Percentiles rank a stretch among this genome's conserved stretches.
Evolutionary conservation across 208 protist species (phyloP).

Genomic region (Trypanosoma avium): DNA sequence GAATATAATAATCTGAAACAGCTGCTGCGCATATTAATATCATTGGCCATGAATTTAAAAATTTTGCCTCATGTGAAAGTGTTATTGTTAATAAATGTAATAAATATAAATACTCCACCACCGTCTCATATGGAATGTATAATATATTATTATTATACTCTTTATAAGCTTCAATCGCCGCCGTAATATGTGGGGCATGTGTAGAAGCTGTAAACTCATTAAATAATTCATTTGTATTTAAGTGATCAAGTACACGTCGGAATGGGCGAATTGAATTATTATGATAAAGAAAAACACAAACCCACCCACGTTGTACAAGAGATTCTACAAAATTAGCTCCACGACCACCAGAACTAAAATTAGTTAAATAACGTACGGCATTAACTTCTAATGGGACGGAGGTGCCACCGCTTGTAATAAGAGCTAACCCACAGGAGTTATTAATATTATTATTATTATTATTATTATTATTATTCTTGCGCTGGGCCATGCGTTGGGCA

Average conservation of each 20-base stretch:
- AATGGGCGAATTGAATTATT: slow-evolving; percentile 55
- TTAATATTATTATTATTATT: too few species aligned
- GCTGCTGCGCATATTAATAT: slow-evolving; percentile 79
- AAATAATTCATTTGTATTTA: slow-evolving; percentile 58
- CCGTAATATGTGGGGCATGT: background rate
- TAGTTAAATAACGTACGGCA: slow-evolving; percentile 80
- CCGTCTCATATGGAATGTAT: slow-evolving; percentile 65
- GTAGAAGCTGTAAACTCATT: slow-evolving; percentile 8
- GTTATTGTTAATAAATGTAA: slow-evolving; percentile 41
- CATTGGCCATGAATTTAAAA: slow-evolving; percentile 31
- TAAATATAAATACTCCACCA: slow-evolving; percentile 81
- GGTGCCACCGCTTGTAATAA: slow-evolving; percentile 83
- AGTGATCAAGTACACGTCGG: slow-evolving; percentile 43
- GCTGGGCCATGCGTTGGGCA: slow-evolving; percentile 18
- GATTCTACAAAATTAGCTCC: slow-evolving; percentile 68
- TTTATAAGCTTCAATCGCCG: slow-evolving; percentile 26
- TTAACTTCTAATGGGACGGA: slow-evolving; percentile 79
- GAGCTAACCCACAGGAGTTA: slow-evolving; percentile 66
- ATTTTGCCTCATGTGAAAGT: slow-evolving; percentile 31
- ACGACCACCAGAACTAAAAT: slow-evolving; percentile 83
- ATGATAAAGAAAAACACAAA: slow-evolving; percentile 72
- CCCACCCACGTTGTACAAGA: slow-evolving; percentile 62
- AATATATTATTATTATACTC: slow-evolving; percentile 39
- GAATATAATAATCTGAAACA: slow-evolving; percentile 86
- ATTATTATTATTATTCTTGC: slow-evolving; percentile 23